Evolutionary conservation across 257 asterid genomes (phyloP).

Genomic region (Primulina huaijiensis): DNA sequence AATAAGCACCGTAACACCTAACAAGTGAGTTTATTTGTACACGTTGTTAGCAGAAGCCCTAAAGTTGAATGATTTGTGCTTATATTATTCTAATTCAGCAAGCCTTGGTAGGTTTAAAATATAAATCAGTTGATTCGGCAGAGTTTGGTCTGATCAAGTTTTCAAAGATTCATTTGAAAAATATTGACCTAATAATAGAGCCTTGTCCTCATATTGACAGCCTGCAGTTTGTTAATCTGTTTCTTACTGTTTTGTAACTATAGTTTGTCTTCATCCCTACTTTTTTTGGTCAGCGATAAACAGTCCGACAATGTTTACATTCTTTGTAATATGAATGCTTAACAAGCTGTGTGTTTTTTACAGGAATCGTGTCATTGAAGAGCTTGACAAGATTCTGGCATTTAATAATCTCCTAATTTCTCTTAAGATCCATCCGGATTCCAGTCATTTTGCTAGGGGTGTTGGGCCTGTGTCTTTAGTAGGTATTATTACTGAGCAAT

Average conservation of each 20-base stretch:
- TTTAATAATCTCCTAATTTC: conserved; percentile 72
- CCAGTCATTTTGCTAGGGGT: conserved; percentile 78
- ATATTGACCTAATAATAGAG: background rate
- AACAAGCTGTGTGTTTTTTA: conserved; percentile 18
- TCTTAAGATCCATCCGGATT: conserved; percentile 71
- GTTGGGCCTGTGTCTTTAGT: conserved; percentile 72
- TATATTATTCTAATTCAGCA: background rate
- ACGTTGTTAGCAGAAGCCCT: background rate
- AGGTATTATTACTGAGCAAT: conserved; percentile 42
- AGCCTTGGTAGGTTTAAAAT: conserved; percentile 2
- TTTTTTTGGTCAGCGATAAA: background rate
- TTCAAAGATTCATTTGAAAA: background rate
- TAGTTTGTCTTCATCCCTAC: background rate
- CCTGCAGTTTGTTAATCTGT: background rate
- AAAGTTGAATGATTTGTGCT: background rate
- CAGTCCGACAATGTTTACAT: conserved; percentile 1
- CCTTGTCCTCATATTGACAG: conserved; percentile 11
- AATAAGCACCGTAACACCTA: background rate
- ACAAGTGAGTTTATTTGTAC: background rate
- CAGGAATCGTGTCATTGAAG: conserved; percentile 70
- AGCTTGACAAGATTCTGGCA: conserved; percentile 72
- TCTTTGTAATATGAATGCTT: conserved; percentile 2
- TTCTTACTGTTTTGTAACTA: background rate
- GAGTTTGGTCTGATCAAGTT: conserved; percentile 14
- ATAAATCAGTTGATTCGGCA: conserved; percentile 3